Conservation (phyloP, 1,284 basidiomycete genomes). For the Mycena citricolor region DNA sequence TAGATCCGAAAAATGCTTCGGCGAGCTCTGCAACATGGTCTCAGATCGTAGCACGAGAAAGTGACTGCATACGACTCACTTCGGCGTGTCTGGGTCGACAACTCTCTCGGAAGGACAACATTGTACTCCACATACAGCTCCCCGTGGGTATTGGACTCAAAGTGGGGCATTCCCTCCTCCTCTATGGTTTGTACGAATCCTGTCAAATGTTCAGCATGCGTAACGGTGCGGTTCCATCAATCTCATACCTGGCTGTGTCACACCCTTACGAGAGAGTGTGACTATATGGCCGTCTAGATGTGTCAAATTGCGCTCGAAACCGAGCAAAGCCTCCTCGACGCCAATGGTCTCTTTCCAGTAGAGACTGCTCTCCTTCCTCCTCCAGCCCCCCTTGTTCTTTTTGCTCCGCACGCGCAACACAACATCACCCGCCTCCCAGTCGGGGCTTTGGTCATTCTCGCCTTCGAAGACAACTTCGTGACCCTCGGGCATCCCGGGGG, state of each 20-base stretch:
- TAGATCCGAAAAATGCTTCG: conserved; percentile 52
- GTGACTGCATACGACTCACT: conserved; percentile 49
- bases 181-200: conserved; percentile 84
- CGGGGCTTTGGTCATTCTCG: conserved; percentile 90
- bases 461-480: conserved; percentile 90
- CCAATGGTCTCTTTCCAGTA: conserved; percentile 90
- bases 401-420: conserved; percentile 78
- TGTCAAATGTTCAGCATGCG: conserved; percentile 27
- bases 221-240: neutral
- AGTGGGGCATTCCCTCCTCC: conserved; percentile 88
- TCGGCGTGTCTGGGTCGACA: conserved; percentile 63
- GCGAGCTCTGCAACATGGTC: conserved; percentile 44
- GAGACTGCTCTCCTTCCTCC: conserved; percentile 83
- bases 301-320: conserved; percentile 82
- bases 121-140: conserved; percentile 91
- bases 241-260: conserved; percentile 82
- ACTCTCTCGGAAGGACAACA: conserved; percentile 77
- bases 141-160: conserved; percentile 63
- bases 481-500: conserved; percentile 88
- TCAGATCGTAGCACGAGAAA: conserved; percentile 11
- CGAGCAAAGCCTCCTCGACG: conserved; percentile 85
- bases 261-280: conserved; percentile 65
- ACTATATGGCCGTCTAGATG: conserved; percentile 89
- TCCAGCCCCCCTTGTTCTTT: conserved; percentile 76
- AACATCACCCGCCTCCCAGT: conserved; percentile 91